These are phyloP conservation scores for Scutellaria baicalensis DNA, from an alignment of 257 asterid genomes.

Conservation along the genomic window DNA sequence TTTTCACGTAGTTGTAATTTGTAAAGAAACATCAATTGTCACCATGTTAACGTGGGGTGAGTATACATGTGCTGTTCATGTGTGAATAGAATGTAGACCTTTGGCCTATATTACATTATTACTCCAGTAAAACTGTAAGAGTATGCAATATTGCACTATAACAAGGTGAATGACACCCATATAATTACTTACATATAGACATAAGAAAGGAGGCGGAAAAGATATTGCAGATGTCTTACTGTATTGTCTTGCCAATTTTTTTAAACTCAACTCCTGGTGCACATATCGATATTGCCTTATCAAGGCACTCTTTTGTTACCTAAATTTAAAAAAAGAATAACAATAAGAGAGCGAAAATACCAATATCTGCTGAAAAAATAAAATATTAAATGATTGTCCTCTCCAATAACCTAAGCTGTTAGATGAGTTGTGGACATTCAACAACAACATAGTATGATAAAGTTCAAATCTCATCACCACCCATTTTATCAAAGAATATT, in stretches of 20 bases:
- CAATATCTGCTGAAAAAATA: background rate
- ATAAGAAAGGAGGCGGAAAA: background rate
- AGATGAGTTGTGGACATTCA: background rate
- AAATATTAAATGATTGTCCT: background rate
- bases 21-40: background rate
- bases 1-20: background rate
- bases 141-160: background rate
- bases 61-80: background rate
- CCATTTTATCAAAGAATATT: too few relatives aligned
- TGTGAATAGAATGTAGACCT: background rate
- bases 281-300: slow-evolving; percentile 82
- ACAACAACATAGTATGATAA: background rate
- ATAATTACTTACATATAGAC: background rate
- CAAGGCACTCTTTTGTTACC: slow-evolving; percentile 87
- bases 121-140: background rate
- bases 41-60: background rate
- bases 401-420: background rate
- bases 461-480: too few relatives aligned
- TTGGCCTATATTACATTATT: background rate
- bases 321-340: slow-evolving; percentile 22
- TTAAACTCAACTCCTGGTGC: slow-evolving; percentile 84
- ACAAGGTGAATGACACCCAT: background rate
- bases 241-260: slow-evolving; percentile 77
- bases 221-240: slow-evolving; percentile 48
- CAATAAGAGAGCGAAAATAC: slow-evolving; percentile 1